A percentile compares a stretch with the other conserved stretches of the same genome.
Evolutionary conservation across 495 filamentous ascomycete genomes (phyloP).

Genomic region (Usnea hakonensis): DNA sequence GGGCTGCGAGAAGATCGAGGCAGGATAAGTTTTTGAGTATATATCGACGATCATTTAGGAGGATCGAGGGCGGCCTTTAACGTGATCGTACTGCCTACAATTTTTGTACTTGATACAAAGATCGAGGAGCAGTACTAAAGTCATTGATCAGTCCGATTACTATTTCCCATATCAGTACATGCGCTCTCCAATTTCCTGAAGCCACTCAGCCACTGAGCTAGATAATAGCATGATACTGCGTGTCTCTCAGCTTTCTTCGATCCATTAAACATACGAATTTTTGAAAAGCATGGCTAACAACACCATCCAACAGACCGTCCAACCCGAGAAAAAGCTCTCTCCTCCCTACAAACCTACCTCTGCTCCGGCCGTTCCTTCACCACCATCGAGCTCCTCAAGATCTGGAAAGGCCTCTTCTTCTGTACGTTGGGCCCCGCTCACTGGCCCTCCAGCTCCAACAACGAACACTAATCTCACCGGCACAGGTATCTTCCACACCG

Average conservation of each 20-base stretch:
- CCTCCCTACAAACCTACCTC: conserved; percentile 73
- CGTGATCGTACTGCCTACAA: background rate
- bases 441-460: background rate
- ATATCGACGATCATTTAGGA: background rate
- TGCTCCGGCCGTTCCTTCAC: conserved; percentile 56
- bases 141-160: background rate
- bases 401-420: conserved; percentile 97
- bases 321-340: conserved; percentile 71
- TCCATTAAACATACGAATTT: background rate
- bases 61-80: background rate
- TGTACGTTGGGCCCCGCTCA: conserved; percentile 40
- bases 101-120: background rate
- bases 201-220: background rate
- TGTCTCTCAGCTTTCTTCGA: background rate
- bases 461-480: background rate
- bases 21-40: background rate
- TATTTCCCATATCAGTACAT: background rate
- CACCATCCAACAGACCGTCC: conserved; percentile 55
- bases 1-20: background rate
- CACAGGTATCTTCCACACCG: conserved; percentile 81
- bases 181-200: background rate
- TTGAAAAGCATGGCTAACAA: background rate
- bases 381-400: conserved; percentile 72
- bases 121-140: background rate
- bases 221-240: background rate